These are phyloP conservation scores for Antrodiella citrinella DNA, from an alignment of 768 basidiomycete genomes.

Conservation along the genomic window DNA sequence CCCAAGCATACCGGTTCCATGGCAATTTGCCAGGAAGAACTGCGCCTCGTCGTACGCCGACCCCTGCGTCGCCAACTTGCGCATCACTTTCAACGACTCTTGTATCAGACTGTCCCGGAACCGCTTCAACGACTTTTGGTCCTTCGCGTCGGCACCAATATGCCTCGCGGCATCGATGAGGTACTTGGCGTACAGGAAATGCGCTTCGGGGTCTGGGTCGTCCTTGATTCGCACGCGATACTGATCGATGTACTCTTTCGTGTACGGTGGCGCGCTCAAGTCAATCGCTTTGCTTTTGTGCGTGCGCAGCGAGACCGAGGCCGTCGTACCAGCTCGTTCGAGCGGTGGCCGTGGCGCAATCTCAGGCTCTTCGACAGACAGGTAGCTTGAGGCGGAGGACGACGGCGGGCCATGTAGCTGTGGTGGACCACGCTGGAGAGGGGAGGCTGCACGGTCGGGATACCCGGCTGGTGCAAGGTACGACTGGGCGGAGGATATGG, in stretches of 20 bases:
- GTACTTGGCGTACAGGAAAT: conserved; percentile 97
- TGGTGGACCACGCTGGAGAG: conserved; percentile 10
- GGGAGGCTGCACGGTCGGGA: conserved; percentile 3
- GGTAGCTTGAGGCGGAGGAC: conserved; percentile 9
- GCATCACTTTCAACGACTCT: conserved; percentile 88
- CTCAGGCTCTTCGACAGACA: conserved; percentile 30
- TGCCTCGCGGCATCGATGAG: conserved; percentile 97
- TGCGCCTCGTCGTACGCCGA: conserved; percentile 94
- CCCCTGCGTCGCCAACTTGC: conserved; percentile 86
- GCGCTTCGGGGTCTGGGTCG: conserved; percentile 96
- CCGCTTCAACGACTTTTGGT: conserved; percentile 80
- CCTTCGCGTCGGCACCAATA: conserved; percentile 63
- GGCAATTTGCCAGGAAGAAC: conserved; percentile 96
- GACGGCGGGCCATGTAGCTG: conserved; percentile 3
- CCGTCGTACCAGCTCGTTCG: conserved; percentile 48
- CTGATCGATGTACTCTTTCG: conserved; percentile 94
- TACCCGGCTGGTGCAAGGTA: conserved; percentile 1
- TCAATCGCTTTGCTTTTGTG: conserved; percentile 77
- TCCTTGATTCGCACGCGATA: conserved; percentile 96
- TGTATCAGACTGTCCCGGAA: conserved; percentile 82
- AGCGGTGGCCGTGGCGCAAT: conserved; percentile 51
- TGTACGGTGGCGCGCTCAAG: conserved; percentile 77
- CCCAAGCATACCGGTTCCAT: conserved; percentile 94
- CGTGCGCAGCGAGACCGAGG: conserved; percentile 48
- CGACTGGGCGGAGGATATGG: background rate